Evolutionary conservation across 805 yeast genomes (phyloP).

Genomic region (Blastobotrys attinorum): DNA sequence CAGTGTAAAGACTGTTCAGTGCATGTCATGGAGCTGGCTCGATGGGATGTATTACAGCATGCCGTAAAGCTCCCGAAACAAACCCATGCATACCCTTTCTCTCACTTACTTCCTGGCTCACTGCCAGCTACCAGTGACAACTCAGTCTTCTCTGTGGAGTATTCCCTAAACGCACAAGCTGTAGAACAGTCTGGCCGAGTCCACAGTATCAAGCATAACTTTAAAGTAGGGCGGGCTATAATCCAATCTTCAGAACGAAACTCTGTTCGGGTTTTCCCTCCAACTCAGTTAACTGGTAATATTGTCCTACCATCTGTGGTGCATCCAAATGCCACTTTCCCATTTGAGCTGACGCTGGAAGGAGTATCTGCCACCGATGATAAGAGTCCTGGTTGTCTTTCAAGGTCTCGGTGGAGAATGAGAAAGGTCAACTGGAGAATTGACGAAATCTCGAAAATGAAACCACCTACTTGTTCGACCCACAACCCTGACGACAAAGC

Average conservation of each 20-base stretch:
- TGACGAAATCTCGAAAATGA: slow-evolving; percentile 69
- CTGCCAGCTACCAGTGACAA: slow-evolving; percentile 63
- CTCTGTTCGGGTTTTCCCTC: slow-evolving; percentile 88
- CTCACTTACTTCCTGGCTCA: slow-evolving; percentile 80
- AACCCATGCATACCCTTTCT: slow-evolving; percentile 83
- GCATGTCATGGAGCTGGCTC: slow-evolving; percentile 55
- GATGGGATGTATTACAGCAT: slow-evolving; percentile 76
- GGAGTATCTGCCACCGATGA: slow-evolving; percentile 32
- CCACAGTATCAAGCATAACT: slow-evolving; percentile 37
- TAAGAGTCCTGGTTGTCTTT: slow-evolving; percentile 8
- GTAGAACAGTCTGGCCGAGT: neutral
- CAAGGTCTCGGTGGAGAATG: slow-evolving; percentile 76
- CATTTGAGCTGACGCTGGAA: slow-evolving; percentile 74
- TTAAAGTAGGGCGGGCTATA: slow-evolving; percentile 69
- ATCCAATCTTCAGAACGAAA: slow-evolving; percentile 76
- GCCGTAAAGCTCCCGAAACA: slow-evolving; percentile 55
- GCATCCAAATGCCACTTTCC: slow-evolving; percentile 80
- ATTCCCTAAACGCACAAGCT: slow-evolving; percentile 60
- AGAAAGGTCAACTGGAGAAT: slow-evolving; percentile 81
- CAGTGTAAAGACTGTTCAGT: slow-evolving; percentile 31
- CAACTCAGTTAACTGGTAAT: slow-evolving; percentile 82
- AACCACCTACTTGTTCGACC: slow-evolving; percentile 40
- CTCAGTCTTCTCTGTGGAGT: slow-evolving; percentile 61
- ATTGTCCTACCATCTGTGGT: slow-evolving; percentile 84
- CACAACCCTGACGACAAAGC: slow-evolving; percentile 33